Percentiles rank a stretch among this genome's conserved stretches.
Evolutionary conservation across 202 grass and related monocot genomes (phyloP).

Genomic region (Schoenoplectus triqueter): DNA sequence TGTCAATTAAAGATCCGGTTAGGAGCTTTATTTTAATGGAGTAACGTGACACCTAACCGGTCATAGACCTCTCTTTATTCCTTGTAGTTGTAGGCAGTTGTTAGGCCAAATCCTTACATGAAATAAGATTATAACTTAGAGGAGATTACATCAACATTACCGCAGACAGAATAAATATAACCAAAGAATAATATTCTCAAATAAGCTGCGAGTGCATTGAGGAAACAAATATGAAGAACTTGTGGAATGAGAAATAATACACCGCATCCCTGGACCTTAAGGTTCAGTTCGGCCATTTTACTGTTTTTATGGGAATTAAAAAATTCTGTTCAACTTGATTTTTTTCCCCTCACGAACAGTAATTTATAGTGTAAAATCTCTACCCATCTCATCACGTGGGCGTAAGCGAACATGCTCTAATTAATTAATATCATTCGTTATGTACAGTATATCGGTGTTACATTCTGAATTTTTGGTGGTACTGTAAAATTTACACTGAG

Average conservation of each 20-base stretch:
- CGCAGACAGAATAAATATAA: background rate
- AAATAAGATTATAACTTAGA: background rate
- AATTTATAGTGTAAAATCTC: too few relatives aligned
- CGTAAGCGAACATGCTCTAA: too few relatives aligned
- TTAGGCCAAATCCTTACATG: background rate
- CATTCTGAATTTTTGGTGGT: too few relatives aligned
- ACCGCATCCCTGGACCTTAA: background rate
- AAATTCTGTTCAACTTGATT: too few relatives aligned
- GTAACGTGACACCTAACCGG: constrained; percentile 9
- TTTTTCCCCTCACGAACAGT: too few relatives aligned
- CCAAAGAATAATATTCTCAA: constrained; percentile 65
- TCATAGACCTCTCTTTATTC: background rate
- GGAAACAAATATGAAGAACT: constrained; percentile 62
- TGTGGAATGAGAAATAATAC: constrained; percentile 49
- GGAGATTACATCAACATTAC: background rate
- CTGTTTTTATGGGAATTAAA: too few relatives aligned
- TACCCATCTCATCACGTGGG: too few relatives aligned
- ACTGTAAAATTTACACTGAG: too few relatives aligned
- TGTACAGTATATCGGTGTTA: too few relatives aligned
- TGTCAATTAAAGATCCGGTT: constrained; percentile 15
- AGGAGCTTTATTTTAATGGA: constrained; percentile 11
- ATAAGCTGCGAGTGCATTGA: constrained; percentile 60
- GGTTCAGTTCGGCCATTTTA: too few relatives aligned
- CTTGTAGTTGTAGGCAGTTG: background rate
- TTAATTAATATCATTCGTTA: too few relatives aligned